A percentile compares a stretch with the other conserved stretches of the same genome.
Conservation (phyloP, 2,329 filamentous ascomycete species). For the Sarocladium brachiariae region DNA sequence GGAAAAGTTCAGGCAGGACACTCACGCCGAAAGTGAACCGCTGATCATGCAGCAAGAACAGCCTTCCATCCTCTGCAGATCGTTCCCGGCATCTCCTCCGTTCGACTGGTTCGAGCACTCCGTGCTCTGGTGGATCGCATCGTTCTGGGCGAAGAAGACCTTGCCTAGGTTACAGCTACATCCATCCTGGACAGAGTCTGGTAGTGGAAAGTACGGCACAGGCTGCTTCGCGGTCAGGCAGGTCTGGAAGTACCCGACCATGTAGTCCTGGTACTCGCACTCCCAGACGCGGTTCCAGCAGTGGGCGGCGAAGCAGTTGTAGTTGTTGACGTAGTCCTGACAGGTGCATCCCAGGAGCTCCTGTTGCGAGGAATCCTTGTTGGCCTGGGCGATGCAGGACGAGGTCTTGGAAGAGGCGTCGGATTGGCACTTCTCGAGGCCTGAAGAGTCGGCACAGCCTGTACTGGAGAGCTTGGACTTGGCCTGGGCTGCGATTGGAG, state of each 20-base stretch:
- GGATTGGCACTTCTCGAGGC: constrained; percentile 15
- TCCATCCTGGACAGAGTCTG: constrained; percentile 23
- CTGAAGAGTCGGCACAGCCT: constrained; percentile 17
- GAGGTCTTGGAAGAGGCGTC: constrained; percentile 9
- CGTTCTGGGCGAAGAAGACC: constrained; percentile 18
- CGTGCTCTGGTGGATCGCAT: constrained; percentile 13
- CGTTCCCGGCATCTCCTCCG: constrained; percentile 15
- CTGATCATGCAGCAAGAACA: constrained; percentile 29
- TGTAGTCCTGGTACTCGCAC: constrained; percentile 31
- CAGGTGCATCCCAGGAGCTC: constrained; percentile 18
- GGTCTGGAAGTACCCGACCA: constrained; percentile 25
- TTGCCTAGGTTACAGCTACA: constrained; percentile 26
- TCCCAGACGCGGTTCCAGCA: constrained; percentile 34
- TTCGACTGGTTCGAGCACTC: constrained; percentile 17
- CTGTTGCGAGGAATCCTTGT: constrained; percentile 14
- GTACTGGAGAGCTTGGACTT: background rate
- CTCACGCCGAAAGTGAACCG: constrained; percentile 27
- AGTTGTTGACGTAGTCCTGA: constrained; percentile 17
- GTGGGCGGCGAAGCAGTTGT: constrained; percentile 29
- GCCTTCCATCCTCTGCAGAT: constrained; percentile 18
- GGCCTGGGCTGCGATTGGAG: background rate
- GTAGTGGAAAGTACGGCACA: constrained; percentile 31
- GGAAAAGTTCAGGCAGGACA: background rate
- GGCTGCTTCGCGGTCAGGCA: constrained; percentile 23
- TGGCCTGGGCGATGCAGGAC: constrained; percentile 14